phyloP scores from a whole-genome alignment of 78 protist genomes.

The Monocercomonoides exilis region DNA sequence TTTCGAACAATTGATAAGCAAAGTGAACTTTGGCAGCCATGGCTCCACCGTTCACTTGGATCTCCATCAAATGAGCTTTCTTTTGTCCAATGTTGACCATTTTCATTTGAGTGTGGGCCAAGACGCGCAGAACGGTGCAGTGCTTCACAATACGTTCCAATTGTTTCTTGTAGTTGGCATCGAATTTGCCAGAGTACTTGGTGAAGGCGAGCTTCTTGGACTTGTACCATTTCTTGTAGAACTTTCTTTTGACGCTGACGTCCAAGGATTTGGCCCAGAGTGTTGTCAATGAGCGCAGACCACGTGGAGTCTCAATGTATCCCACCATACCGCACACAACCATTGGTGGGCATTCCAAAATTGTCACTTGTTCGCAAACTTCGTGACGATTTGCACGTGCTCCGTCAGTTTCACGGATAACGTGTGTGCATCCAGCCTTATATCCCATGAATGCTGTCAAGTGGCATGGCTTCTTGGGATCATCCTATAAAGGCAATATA shows the following conservation, averaged over 20 bases:
- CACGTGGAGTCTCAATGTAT: conserved; percentile 88
- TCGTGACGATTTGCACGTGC: conserved; percentile 89
- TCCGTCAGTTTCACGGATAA: conserved; percentile 90
- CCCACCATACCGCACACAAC: conserved; percentile 96
- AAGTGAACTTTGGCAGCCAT: conserved; percentile 88
- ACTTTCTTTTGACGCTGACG: conserved; percentile 69
- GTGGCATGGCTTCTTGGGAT: conserved; percentile 78
- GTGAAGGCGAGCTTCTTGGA: conserved; percentile 94
- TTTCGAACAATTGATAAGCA: conserved; percentile 80
- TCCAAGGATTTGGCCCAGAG: conserved; percentile 93
- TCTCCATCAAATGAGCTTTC: conserved; percentile 98
- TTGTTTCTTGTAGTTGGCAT: conserved; percentile 50
- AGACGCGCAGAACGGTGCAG: conserved; percentile 92
- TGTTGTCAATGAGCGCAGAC: conserved; percentile 91
- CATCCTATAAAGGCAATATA: conserved; percentile 73
- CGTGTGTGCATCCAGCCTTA: conserved; percentile 99
- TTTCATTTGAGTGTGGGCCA: conserved; percentile 95
- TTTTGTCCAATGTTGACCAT: conserved; percentile 72
- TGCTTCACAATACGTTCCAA: conserved; percentile 80
- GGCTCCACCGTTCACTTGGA: conserved; percentile 99
- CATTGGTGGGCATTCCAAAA: conserved; percentile 98
- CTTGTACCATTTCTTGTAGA: conserved; percentile 95
- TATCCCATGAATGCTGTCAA: conserved; percentile 96
- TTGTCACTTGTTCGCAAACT: conserved; percentile 96
- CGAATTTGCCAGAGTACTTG: conserved; percentile 65